Conservation (phyloP, 192 early-diverging fungal species). For the Linnemannia schmuckeri region DNA sequence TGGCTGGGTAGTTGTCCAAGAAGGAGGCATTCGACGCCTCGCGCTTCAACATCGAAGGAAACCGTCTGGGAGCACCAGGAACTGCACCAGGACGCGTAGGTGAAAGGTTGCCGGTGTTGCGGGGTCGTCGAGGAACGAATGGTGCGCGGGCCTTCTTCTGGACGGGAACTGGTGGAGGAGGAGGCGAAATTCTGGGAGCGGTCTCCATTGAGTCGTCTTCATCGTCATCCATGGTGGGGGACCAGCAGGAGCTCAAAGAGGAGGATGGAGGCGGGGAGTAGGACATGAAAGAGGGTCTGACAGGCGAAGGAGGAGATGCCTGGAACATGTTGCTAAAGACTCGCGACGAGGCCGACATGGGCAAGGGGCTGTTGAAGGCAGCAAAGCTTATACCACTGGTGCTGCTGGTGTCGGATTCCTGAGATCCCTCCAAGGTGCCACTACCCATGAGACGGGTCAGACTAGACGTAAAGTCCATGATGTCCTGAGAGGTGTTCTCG, state of each 20-base stretch:
- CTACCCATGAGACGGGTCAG: constrained; percentile 25
- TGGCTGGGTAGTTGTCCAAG: constrained; percentile 32
- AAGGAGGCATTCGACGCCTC: constrained; percentile 45
- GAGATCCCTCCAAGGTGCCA: neutral
- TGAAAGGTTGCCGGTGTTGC: constrained; percentile 10
- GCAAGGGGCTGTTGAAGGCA: constrained; percentile 3
- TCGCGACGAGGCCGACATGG: constrained; percentile 3
- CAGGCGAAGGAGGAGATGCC: constrained; percentile 25
- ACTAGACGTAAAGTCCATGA: constrained; percentile 34
- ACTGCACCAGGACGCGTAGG: neutral
- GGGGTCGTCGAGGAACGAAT: constrained; percentile 35
- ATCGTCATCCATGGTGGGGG: constrained; percentile 16
- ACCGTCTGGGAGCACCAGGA: neutral
- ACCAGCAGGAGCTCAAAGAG: constrained; percentile 25
- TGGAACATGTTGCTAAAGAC: constrained; percentile 10
- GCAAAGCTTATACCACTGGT: neutral
- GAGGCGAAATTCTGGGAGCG: neutral
- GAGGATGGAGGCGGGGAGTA: constrained; percentile 29
- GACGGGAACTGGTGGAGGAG: constrained; percentile 14
- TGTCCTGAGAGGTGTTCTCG: constrained; percentile 30
- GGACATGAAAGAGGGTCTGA: constrained; percentile 16
- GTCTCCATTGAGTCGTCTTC: constrained; percentile 9
- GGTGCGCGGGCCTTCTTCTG: neutral
- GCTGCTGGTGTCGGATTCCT: constrained; percentile 1
- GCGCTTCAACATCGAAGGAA: constrained; percentile 38